Evolutionary conservation across 306 rosid species (phyloP), one percentile per base, ranked within the genome.

Genomic region (Macrotyloma uniflorum): DNA sequence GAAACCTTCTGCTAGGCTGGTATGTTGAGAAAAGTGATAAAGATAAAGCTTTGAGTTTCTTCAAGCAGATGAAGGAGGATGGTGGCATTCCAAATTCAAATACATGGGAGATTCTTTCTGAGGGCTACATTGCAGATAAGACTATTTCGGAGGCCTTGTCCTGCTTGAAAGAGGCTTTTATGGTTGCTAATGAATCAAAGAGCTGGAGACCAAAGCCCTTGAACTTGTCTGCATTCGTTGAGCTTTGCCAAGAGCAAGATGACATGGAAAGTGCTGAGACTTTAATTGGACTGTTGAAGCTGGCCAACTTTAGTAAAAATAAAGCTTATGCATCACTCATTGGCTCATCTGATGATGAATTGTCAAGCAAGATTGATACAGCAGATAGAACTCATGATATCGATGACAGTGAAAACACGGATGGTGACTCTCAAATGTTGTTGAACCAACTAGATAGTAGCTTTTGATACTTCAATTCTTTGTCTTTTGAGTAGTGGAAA

Each of bases 101-200:
- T 70, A 80, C 99, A 1, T 95, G 99, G 99, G 99, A 93, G 85
- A n/a, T 70, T 81, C 91, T 93, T 53, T 86, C 89, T n/a, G 93
- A 86, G 79, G 88, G 88, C 62, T 93, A 89, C 63, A 76, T 86
- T 45, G 85, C 61, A 42, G 93, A 87, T 70, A 82, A 33, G 84
- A 87, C 72, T 51, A 62, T 88, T 76, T 81, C 89, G 0, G 94
- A 84, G 19, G 94, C 98, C 22, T 69, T 91, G 51, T 80, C 89
- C 24, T 88, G 92, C 82, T 93, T 93, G 86, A 85, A 90, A 85
- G 83, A 93, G 74, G 98, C 98, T 70, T 88, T 95, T 83, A 54
- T 62, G 51, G 84, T 71, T 20, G 87, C 78, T 24, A 85, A 62
- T 55, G 85, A 89, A 55, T 86, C 91, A 19, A 88, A 66, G 84